Conservation (phyloP, 495 filamentous ascomycete species). For the Trichocladium antarcticum region DNA sequence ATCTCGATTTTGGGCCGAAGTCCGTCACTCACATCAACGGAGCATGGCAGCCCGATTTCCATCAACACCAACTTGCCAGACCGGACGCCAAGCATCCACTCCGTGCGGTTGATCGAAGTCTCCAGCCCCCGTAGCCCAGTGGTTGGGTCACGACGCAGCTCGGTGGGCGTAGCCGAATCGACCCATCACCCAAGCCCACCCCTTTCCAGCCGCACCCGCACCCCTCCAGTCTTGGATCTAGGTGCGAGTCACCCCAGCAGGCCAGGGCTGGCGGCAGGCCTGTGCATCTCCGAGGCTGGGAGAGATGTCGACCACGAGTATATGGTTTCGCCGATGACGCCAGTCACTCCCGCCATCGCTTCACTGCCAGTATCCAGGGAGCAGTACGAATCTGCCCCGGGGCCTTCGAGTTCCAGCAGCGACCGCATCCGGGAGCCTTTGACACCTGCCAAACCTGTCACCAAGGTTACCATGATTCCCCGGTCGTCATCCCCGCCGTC, state of each 20-base stretch:
- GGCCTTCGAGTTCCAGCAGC: conserved; percentile 5
- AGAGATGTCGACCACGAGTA: conserved; percentile 16
- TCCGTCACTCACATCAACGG: conserved; percentile 32
- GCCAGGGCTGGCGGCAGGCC: conserved; percentile 17
- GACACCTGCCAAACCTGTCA: conserved; percentile 17
- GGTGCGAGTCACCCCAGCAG: conserved; percentile 10
- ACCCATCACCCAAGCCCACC: conserved; percentile 24
- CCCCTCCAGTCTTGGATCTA: conserved; percentile 32
- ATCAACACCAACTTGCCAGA: conserved; percentile 30
- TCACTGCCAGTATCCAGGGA: conserved; percentile 5
- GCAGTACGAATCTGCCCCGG: background rate
- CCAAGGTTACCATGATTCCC: conserved; percentile 28
- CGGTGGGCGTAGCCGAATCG: conserved; percentile 32
- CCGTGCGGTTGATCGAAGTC: conserved; percentile 45
- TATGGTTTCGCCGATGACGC: conserved; percentile 6
- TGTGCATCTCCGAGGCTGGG: conserved; percentile 29
- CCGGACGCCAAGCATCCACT: conserved; percentile 43
- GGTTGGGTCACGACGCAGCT: conserved; percentile 32
- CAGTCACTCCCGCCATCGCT: conserved; percentile 7
- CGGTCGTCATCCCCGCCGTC: conserved; percentile 7
- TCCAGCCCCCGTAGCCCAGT: conserved; percentile 36
- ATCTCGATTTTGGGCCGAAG: conserved; percentile 42
- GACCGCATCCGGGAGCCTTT: conserved; percentile 1
- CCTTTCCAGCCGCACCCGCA: conserved; percentile 28
- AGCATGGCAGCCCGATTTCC: conserved; percentile 28